Conservation (phyloP, 345 rosid genomes). For the Hevea brasiliensis region DNA sequence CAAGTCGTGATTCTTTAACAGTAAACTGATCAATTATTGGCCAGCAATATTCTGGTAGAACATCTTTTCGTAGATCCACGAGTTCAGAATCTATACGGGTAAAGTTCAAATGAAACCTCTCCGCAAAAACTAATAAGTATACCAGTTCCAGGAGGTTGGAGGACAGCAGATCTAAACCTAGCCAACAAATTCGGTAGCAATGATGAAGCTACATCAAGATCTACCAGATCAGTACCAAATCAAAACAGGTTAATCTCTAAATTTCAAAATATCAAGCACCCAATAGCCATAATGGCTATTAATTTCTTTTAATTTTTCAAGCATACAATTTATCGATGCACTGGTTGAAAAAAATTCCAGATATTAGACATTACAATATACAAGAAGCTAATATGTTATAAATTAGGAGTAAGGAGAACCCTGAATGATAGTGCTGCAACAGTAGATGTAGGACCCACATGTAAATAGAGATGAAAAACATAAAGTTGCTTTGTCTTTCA, state of each 20-base stretch:
- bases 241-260: neutral
- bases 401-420: neutral
- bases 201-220: neutral
- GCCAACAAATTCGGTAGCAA: neutral
- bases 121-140: too few species aligned
- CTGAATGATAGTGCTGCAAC: neutral
- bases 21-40: neutral
- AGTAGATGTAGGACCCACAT: neutral
- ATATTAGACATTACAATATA: neutral
- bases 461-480: neutral
- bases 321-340: neutral
- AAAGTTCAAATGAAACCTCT: neutral
- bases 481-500: neutral
- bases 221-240: neutral
- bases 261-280: neutral
- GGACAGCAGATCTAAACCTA: too few species aligned
- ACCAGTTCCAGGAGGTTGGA: too few species aligned
- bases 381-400: neutral
- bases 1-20: neutral
- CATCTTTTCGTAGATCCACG: too few species aligned
- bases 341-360: neutral
- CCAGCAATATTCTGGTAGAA: neutral
- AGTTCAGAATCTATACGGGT: neutral
- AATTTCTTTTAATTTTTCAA: slow-evolving; percentile 3
- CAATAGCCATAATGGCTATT: neutral